A percentile compares a stretch with the other conserved stretches of the same genome.
Conservation (phyloP, 2,329 filamentous ascomycete genomes). For the Penicillium sp. region DNA sequence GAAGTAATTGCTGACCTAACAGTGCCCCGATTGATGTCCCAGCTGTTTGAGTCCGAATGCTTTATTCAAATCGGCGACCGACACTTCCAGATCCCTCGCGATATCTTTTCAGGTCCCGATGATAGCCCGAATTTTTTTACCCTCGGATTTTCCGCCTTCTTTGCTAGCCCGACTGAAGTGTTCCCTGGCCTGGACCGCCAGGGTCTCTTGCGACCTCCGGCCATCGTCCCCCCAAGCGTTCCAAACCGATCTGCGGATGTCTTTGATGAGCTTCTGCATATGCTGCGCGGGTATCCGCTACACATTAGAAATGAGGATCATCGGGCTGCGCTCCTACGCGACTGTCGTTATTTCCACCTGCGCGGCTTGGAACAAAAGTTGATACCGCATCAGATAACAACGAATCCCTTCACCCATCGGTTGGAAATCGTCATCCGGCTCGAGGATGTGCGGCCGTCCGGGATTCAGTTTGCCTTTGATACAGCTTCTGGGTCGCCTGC, state of each 20-base stretch:
- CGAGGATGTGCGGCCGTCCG: constrained; percentile 85
- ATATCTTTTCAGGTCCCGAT: constrained; percentile 79
- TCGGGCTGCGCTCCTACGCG: constrained; percentile 72
- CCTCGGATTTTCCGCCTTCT: constrained; percentile 84
- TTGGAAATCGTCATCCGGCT: constrained; percentile 77
- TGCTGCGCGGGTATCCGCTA: constrained; percentile 81
- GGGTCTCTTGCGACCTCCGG: constrained; percentile 78
- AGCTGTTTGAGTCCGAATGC: constrained; percentile 87
- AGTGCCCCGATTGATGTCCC: constrained; percentile 87
- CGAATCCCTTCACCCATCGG: constrained; percentile 67
- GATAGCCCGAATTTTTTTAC: constrained; percentile 97
- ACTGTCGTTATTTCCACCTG: constrained; percentile 91
- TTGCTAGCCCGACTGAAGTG: constrained; percentile 73
- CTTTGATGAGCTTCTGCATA: constrained; percentile 77
- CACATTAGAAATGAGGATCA: constrained; percentile 74
- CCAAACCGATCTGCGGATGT: constrained; percentile 78
- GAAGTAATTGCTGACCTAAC: constrained; percentile 2
- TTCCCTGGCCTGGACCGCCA: constrained; percentile 83
- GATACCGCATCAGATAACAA: constrained; percentile 72
- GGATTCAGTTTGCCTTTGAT: constrained; percentile 66
- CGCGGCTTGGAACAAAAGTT: constrained; percentile 87
- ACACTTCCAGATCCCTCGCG: constrained; percentile 86
- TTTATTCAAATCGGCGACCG: constrained; percentile 86
- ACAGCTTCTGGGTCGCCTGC: constrained; percentile 13
- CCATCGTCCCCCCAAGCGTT: constrained; percentile 78